A percentile compares a stretch with the other conserved stretches of the same genome.
phyloP scores from a whole-genome alignment of 1,284 basidiomycete genomes.

The Melampsora americana region DNA sequence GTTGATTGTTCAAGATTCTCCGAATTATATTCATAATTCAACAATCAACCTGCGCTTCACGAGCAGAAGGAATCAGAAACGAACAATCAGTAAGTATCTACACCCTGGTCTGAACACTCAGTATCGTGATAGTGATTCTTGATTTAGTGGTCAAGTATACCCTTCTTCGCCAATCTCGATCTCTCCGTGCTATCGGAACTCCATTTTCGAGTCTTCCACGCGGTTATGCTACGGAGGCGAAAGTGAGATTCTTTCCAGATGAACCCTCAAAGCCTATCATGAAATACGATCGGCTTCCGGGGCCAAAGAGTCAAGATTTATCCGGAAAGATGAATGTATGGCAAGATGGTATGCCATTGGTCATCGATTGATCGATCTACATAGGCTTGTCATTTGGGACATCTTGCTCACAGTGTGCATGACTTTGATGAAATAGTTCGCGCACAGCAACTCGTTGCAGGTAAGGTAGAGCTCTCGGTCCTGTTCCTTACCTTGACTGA shows the following conservation, averaged over 20 bases:
- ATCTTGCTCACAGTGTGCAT: not conserved
- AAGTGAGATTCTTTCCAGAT: slow-evolving; percentile 48
- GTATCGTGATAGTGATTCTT: too few relatives aligned
- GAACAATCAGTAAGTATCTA: too few relatives aligned
- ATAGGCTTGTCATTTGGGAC: not conserved
- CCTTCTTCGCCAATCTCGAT: slow-evolving; percentile 4
- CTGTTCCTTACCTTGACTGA: not conserved
- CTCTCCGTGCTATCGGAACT: not conserved
- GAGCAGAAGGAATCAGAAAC: too few relatives aligned
- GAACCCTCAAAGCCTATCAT: slow-evolving; percentile 51
- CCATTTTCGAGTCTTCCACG: not conserved
- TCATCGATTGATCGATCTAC: not conserved
- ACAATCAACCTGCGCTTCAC: too few relatives aligned
- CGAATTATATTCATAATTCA: too few relatives aligned
- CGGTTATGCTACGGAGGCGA: slow-evolving; percentile 14
- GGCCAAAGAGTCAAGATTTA: slow-evolving; percentile 51
- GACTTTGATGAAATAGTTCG: slow-evolving; percentile 15
- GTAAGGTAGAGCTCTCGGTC: slow-evolving; percentile 11
- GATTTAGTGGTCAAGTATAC: not conserved
- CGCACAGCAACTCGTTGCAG: slow-evolving; percentile 37
- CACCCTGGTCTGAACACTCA: too few relatives aligned
- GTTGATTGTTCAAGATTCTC: too few relatives aligned
- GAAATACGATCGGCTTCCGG: slow-evolving; percentile 50
- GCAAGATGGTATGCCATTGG: slow-evolving; percentile 43
- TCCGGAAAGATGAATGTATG: slow-evolving; percentile 53